Base-by-base conservation (phyloP, 345 rosid genomes). In the Pseudoturritis turrita region DNA sequence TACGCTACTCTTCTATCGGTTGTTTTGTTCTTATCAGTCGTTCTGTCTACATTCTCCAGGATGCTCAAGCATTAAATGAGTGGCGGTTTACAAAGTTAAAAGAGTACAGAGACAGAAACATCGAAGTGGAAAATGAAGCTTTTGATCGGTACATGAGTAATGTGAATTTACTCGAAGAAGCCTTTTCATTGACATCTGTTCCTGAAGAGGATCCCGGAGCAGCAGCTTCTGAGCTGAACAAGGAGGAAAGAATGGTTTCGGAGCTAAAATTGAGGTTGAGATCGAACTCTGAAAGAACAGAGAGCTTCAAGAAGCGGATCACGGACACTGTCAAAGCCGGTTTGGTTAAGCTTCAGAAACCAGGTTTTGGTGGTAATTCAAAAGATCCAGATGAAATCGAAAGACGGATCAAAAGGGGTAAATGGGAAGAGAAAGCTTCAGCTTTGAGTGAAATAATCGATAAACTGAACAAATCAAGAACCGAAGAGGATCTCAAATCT, bases 81-180 rank as follows among this genome's bases (percentile, higher is more conserved):
- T 95, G 99, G 99, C 85, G 99, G 81, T 91, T 91, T 82, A 77
- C 83, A 28, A 95, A 85, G 86, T 75, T 95, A 50, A 89, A 88
- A 83, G 92, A 95, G 72, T 84, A 72, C 74, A 84, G 57, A 77
- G 92, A 89, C 29, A 78, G 86, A 70, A 87, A 86, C 75, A 79
- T 91, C 22, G 92, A 85, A 77, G 83, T 82, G 12, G 98, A 91
- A 81, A 89, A 87, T 36, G 94, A 89, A 74, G 89, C 94, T 40
- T 95, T 92, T 78, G 94, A 88, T 63, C 86, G 85, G 70, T 95
- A 92, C 68, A 82, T 88, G 91, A 83, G 78, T 67, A 88, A 89
- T 77, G 80, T 84, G 70, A 74, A 78, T 77, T 80, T 88, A 65
- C 88, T 92, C 11, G 96, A 89, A 78, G 99, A 95, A 77, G 86